A percentile compares a stretch with the other conserved stretches of the same genome.
These are phyloP conservation scores for Fistulifera solaris DNA, from an alignment of 108 stramenopile genomes.

Conservation along the genomic window DNA sequence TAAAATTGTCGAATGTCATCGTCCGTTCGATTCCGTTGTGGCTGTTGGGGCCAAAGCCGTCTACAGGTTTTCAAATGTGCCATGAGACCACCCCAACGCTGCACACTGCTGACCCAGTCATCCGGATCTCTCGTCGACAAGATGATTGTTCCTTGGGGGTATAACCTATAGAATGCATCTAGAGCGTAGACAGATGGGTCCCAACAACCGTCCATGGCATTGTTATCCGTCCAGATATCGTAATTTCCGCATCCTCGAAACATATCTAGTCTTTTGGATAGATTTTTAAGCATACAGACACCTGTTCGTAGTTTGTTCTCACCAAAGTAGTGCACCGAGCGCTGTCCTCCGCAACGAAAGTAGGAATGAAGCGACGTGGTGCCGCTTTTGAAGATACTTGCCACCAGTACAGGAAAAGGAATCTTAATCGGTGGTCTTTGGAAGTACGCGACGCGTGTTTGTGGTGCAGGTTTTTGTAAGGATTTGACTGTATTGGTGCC, in stretches of 20 bases:
- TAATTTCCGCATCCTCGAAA: neutral
- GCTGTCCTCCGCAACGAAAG: conserved; percentile 9
- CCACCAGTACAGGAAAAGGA: neutral
- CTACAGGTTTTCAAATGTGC: neutral
- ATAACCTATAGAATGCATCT: conserved; percentile 5
- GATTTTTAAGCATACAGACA: neutral
- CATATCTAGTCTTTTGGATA: neutral
- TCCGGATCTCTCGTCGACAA: conserved; percentile 5
- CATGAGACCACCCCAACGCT: conserved; percentile 3
- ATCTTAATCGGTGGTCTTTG: neutral
- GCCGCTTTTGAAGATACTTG: conserved; percentile 4
- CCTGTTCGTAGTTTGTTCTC: conserved; percentile 1
- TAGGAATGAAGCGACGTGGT: conserved; percentile 1
- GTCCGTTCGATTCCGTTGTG: neutral
- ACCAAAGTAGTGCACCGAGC: neutral
- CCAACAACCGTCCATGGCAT: conserved; percentile 7
- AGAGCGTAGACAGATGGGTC: conserved; percentile 11
- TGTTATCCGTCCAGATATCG: neutral
- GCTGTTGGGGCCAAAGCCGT: neutral
- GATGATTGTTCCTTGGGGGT: conserved; percentile 12
- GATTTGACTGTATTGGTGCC: too few relatives aligned
- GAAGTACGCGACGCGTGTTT: too few relatives aligned
- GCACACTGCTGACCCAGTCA: conserved; percentile 9
- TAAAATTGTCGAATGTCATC: conserved; percentile 8
- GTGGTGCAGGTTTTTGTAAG: too few relatives aligned